Base-by-base conservation (phyloP, 192 early-diverging fungal genomes). In the Phlyctochytrium planicorne region DNA sequence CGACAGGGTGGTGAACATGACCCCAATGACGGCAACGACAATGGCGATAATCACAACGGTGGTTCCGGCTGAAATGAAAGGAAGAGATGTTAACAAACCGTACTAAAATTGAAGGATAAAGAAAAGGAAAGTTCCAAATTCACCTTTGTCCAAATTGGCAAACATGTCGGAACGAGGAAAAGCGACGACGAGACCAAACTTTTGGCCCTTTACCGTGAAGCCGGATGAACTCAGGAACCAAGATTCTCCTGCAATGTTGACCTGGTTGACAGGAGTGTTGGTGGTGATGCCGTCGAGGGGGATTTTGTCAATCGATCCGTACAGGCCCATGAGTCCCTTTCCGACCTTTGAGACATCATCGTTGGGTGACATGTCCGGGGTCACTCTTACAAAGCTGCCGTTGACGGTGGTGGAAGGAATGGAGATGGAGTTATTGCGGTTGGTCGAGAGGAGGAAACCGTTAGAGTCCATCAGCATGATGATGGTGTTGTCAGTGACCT, bases 161-260 rank as follows among this genome's bases (percentile, higher is more conserved):
- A 57, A 57, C 20, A 57, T 14, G 55, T 57, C 55, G 6, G 55
- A 57, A 25, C 55, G 55, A 12, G 55, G 55, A 27, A 57, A 25
- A 4, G 55, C 55, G 12, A 57, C 55, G 12, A 57, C 55, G 12
- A 57, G 27, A 4, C 14, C 27, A 14, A 57, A 29, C 55, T 57
- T 12, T 6, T 57, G 20, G 10, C 55, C 55, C 6, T 6, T 25
- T 6, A 57, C 55, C 20, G 55, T 25, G 6, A 57, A 29, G 12
- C 20, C 16, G 10, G 55, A 6, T 20, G 55, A 25, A 27, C 14
- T 24, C 20, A 57, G 25, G 55, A 57, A 57, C 55, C 55, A 57
- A 12, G 10, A 10, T 10, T 14, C 27, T 14, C 55, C 55, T 6
- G 55, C 55, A 4, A 57, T 6, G 12, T 29, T 14, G 20, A 25